phyloP scores from a whole-genome alignment of 345 rosid species.

The Boechera stricta region DNA sequence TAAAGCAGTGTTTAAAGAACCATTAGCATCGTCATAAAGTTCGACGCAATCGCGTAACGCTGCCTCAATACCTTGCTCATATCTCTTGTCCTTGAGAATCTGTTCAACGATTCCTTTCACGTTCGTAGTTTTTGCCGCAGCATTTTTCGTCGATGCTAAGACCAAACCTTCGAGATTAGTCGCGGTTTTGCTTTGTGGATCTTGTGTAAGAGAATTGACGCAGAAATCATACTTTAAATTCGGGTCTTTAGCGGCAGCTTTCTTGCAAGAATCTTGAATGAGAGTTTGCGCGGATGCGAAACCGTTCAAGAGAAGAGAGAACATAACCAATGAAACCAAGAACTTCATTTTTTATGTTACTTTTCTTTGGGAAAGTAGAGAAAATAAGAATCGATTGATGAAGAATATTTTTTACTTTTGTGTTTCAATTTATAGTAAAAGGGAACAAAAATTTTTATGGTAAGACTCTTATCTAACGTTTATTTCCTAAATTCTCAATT shows the following conservation, averaged over 20 bases:
- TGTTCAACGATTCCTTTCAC: conserved; percentile 9
- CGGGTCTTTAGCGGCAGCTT: conserved; percentile 48
- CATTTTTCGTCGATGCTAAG: conserved; percentile 27
- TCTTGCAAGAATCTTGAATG: conserved; percentile 36
- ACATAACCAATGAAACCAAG: conserved; percentile 4
- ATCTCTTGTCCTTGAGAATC: conserved; percentile 5
- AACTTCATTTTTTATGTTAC: neutral
- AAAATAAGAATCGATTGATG: neutral
- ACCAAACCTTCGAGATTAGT: conserved; percentile 31
- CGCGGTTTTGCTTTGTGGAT: conserved; percentile 42
- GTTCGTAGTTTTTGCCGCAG: conserved; percentile 28
- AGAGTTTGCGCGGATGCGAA: conserved; percentile 24
- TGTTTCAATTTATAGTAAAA: neutral
- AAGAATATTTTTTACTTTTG: neutral
- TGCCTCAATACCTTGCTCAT: neutral
- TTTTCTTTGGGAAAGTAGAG: neutral
- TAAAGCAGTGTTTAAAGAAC: conserved; percentile 20
- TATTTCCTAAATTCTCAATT: neutral
- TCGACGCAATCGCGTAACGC: conserved; percentile 46
- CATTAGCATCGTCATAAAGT: conserved; percentile 36
- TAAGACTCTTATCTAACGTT: neutral
- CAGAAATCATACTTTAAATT: conserved; percentile 45
- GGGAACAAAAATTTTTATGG: neutral
- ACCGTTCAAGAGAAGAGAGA: conserved; percentile 6
- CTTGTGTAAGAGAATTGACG: conserved; percentile 38